Conservation (phyloP, 306 rosid genomes). For the Mimosa bimucronata region DNA sequence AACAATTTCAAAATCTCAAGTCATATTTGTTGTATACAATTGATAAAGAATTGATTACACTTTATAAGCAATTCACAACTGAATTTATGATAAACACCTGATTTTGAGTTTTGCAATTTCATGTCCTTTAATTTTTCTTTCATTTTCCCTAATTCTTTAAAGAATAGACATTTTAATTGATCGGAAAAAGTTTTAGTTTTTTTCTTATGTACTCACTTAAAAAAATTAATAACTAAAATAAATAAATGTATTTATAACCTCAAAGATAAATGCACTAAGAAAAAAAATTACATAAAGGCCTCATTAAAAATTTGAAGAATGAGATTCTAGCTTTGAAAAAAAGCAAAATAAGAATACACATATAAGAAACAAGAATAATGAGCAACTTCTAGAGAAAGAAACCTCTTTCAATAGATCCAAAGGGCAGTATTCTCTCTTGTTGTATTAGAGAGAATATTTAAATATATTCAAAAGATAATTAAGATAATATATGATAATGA, state of each 20-base stretch:
- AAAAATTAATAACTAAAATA: no score
- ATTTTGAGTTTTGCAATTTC: no score
- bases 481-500: slow-evolving; percentile 8
- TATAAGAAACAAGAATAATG: slow-evolving; percentile 48
- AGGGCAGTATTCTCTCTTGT: slow-evolving; percentile 41
- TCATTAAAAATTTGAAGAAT: slow-evolving; percentile 34
- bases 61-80: no score
- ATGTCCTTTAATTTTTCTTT: no score
- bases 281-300: neutral
- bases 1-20: no score
- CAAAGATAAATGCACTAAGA: no score
- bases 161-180: neutral
- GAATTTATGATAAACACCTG: no score
- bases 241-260: no score
- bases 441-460: slow-evolving; percentile 6
- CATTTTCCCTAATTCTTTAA: neutral
- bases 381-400: slow-evolving; percentile 58
- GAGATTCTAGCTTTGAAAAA: slow-evolving; percentile 64
- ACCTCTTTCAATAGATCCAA: slow-evolving; percentile 31
- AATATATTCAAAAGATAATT: neutral
- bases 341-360: slow-evolving; percentile 53
- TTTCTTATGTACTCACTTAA: no score
- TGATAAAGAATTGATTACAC: no score
- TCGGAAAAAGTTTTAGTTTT: neutral
- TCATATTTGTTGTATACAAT: no score